Evolutionary conservation across 495 filamentous ascomycete genomes (phyloP), one percentile per base, ranked within the genome.

Genomic region (Glarea lozoyensis): DNA sequence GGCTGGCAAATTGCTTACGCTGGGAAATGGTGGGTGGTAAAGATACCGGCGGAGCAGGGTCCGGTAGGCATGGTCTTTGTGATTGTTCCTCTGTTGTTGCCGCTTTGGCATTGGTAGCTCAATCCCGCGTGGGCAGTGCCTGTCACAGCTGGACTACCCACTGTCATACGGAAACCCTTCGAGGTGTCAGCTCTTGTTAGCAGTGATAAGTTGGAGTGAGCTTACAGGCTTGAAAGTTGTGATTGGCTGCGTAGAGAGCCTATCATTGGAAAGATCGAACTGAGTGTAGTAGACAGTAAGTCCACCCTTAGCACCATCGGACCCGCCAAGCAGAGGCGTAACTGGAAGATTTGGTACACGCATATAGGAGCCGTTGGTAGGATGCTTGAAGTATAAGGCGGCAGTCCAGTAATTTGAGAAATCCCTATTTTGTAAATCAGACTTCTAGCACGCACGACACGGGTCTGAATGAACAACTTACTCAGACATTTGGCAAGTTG

Each of bases 141-240:
- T 31, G 37, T 57, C 11, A 56, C 62, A 24, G 63, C 55, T 30
- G 69, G 66, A 51, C 44, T 64, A 48, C 70, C 69, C 40, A 74
- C 67, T 1, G 66, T 67, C 70, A 74, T 74, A 40, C 70, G 69
- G 65, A 74, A 74, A 27, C 70, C 69, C 69, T 73, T 38, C 19
- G 36, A 4, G 21, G 18, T 17, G 20, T 60, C 43, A 53, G 42
- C 19, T 32, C 12, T 30, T 20, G 10, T 17, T 15, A 16, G 33
- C 19, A 12, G 24, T 29, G 17, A 38, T 5, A 25, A 39, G 10
- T 27, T 15, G 17, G 18, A 37, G 35, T 34, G 23, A 19, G 59
- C 64, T 40, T 46, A 68, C 67, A 2, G 68, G 67, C 46, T 55
- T 53, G 60, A 73, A 73, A 1, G 63, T 53, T 1, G 59, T 70